Conservation (phyloP, 1,284 basidiomycete genomes). For the Sanghuangporus baumii region DNA sequence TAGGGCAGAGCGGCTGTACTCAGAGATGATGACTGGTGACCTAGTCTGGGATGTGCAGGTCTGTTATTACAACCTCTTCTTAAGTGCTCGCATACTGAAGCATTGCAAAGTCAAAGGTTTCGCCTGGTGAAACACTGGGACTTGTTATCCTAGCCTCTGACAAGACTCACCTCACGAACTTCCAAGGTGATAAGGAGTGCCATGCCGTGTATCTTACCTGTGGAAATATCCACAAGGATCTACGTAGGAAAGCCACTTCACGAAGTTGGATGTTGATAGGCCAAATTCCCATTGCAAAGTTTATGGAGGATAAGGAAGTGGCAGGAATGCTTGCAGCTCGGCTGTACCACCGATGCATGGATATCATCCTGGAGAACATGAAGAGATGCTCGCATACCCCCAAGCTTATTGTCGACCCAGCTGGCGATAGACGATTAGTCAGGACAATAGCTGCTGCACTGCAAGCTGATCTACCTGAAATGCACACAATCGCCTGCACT, state of each 20-base stretch:
- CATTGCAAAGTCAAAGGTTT: background rate
- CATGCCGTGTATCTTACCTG: background rate
- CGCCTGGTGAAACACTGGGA: background rate
- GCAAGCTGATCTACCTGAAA: background rate
- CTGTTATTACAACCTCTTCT: background rate
- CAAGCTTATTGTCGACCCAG: background rate
- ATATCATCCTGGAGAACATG: background rate
- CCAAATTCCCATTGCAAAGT: background rate
- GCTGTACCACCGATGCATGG: background rate
- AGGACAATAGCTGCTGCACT: background rate
- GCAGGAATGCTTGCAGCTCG: background rate
- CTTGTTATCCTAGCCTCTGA: conserved; percentile 1
- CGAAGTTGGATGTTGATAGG: background rate
- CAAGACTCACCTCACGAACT: background rate
- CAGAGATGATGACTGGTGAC: background rate
- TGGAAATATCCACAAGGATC: background rate
- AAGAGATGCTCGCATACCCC: background rate
- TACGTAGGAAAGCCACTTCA: background rate
- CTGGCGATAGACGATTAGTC: background rate
- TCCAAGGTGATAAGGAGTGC: background rate
- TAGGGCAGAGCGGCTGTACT: background rate
- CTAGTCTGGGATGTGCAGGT: background rate
- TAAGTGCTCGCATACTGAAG: background rate
- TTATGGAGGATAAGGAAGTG: background rate
- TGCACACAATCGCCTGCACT: background rate